Conservation (phyloP, 2,329 filamentous ascomycete genomes). For the Stachybotrys chartarum region DNA sequence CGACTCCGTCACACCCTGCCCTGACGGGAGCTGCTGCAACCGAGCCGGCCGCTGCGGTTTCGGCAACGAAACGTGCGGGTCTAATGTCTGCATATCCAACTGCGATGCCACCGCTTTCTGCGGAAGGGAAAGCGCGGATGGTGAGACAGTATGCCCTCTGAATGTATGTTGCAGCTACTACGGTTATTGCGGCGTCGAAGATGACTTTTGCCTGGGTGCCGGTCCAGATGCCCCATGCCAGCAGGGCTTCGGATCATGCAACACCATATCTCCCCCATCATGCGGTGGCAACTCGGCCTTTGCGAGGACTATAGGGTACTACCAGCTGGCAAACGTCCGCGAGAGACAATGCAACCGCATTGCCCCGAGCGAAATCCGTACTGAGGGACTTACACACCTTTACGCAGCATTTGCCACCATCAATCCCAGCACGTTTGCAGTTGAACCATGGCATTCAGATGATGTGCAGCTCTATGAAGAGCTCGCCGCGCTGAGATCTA, state of each 20-base stretch:
- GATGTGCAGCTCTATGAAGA: constrained; percentile 2
- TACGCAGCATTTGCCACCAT: constrained; percentile 25
- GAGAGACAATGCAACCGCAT: constrained; percentile 13
- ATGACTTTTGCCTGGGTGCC: constrained; percentile 12
- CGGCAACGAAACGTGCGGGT: neutral
- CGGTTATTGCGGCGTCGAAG: constrained; percentile 17
- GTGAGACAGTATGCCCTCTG: constrained; percentile 14
- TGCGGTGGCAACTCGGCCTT: constrained; percentile 17
- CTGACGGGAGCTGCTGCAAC: constrained; percentile 4
- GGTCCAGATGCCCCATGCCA: constrained; percentile 19
- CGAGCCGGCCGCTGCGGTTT: constrained; percentile 1
- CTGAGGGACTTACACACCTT: constrained; percentile 19
- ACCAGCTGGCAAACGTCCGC: constrained; percentile 12
- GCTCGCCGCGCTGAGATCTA: constrained; percentile 17
- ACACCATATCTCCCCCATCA: constrained; percentile 8
- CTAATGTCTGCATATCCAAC: neutral
- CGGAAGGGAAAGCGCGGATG: constrained; percentile 13
- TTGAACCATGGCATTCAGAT: constrained; percentile 2
- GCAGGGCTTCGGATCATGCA: constrained; percentile 22
- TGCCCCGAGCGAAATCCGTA: constrained; percentile 13
- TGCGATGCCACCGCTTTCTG: constrained; percentile 22
- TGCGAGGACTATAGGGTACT: constrained; percentile 24
- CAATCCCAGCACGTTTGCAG: constrained; percentile 17
- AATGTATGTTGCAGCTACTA: constrained; percentile 17
- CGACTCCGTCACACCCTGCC: neutral